Evolutionary conservation across 257 asterid genomes (phyloP), one percentile per base, ranked within the genome.

Genomic region (Capsicum pubescens): DNA sequence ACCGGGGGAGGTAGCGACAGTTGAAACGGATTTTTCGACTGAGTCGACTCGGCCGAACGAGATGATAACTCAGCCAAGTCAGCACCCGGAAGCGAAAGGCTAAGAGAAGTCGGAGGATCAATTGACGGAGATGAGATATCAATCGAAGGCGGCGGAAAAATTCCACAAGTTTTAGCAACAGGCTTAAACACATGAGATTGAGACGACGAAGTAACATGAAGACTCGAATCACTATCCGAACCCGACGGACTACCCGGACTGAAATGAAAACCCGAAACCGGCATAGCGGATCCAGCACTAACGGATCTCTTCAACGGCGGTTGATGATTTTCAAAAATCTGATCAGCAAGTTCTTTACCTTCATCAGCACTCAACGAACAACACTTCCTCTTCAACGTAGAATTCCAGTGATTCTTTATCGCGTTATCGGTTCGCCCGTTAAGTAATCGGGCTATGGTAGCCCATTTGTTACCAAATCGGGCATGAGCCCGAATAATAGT

Each of bases 391-490:
- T 95, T 95, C 44, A 95, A 92, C 2, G 98, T 95, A 0, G 98
- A 94, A 87, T 95, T 95, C 99, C 99, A 95, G 79, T 95, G 99
- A 48, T 95, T 95, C 70, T 95, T 95, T 32, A 95, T 93, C 11
- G 99, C 98, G 94, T 95, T 95, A 84, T 95, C 99, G 63, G 99
- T 95, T n/a, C 99, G 90, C 19, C 99, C 99, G 19, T 97, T 90
- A 3, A 95, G 90, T 0, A 95, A 87, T 0, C 98, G 93, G 85
- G 99, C 98, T 69, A 94, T 95, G 83, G 98, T 93, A 79, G 99
- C 99, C 99, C 99, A 95, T 85, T 93, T 94, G 90, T 94, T 95
- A 4, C 99, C 99, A 86, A 96, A 93, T 39, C 88, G 87, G 8
- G 98, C 95, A 57, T 93, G 99, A 32, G 99, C 99, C 69, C 93